These are phyloP conservation scores for Solanum habrochaites DNA, from an alignment of 257 asterid species.

Conservation along the genomic window DNA sequence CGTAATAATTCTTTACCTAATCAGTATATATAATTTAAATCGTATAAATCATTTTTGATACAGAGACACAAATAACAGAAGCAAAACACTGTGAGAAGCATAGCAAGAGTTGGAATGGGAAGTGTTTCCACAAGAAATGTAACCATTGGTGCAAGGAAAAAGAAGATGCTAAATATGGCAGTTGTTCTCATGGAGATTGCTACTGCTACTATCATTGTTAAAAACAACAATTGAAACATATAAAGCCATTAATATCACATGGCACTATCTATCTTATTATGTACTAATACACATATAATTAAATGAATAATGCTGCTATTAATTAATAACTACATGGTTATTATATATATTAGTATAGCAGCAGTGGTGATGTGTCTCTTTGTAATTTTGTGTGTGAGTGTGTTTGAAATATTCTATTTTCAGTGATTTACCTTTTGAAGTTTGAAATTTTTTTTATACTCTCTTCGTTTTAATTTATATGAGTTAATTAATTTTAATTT, in stretches of 20 bases:
- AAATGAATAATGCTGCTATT: not conserved
- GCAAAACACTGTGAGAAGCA: not conserved
- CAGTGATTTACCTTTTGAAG: not conserved
- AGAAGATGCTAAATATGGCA: not conserved
- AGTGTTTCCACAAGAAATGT: not conserved
- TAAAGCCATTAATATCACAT: not conserved
- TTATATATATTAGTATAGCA: not conserved
- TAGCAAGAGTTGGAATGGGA: not conserved
- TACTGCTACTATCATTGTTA: not conserved
- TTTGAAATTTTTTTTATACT: not conserved
- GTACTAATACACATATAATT: not conserved
- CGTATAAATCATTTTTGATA: not conserved
- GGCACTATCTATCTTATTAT: not conserved
- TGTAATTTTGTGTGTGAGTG: not conserved
- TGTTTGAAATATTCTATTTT: not conserved
- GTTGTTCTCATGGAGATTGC: not conserved
- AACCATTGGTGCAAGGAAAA: not conserved
- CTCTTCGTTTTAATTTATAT: too few relatives aligned
- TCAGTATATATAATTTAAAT: not conserved
- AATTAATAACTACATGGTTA: not conserved
- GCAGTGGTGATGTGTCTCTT: not conserved
- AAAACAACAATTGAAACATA: not conserved
- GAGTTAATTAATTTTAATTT: not conserved
- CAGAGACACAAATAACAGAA: not conserved
- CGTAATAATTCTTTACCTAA: accelerated